Evolutionary conservation across 805 yeast species (phyloP).

Genomic region (Suhomyces faveliae): DNA sequence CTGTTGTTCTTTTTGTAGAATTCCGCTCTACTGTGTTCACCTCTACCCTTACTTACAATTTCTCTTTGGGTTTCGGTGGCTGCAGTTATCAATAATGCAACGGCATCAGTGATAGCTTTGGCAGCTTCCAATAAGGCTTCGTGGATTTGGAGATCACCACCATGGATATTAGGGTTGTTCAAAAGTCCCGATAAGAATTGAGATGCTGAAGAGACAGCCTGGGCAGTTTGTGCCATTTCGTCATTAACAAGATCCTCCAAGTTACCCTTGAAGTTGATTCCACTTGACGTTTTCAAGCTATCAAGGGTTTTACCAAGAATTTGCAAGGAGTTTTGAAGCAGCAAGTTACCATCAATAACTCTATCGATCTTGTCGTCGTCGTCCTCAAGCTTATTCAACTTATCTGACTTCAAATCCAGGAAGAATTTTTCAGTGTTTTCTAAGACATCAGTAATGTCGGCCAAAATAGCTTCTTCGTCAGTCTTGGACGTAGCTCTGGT

Average conservation of each 20-base stretch:
- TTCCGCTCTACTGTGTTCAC: constrained; percentile 62
- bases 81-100: constrained; percentile 65
- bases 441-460: constrained; percentile 52
- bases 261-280: constrained; percentile 44
- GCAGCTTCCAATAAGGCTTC: constrained; percentile 78
- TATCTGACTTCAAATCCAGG: constrained; percentile 53
- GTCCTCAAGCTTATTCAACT: constrained; percentile 48
- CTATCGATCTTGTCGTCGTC: constrained; percentile 70
- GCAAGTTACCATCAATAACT: constrained; percentile 72
- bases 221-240: constrained; percentile 72
- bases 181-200: constrained; percentile 54
- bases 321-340: constrained; percentile 70
- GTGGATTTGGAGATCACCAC: constrained; percentile 65
- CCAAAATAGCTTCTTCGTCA: constrained; percentile 51
- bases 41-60: constrained; percentile 70
- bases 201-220: constrained; percentile 65
- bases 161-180: constrained; percentile 50
- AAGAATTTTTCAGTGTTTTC: constrained; percentile 61
- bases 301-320: constrained; percentile 56
- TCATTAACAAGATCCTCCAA: constrained; percentile 68
- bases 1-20: constrained; percentile 84
- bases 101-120: constrained; percentile 74
- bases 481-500: constrained; percentile 51
- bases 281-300: constrained; percentile 39
- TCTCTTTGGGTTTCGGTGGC: constrained; percentile 82